Percentiles rank a stretch among this genome's conserved stretches.
Evolutionary conservation across 208 protist genomes (phyloP).

Genomic region (Trypanosoma avium): DNA sequence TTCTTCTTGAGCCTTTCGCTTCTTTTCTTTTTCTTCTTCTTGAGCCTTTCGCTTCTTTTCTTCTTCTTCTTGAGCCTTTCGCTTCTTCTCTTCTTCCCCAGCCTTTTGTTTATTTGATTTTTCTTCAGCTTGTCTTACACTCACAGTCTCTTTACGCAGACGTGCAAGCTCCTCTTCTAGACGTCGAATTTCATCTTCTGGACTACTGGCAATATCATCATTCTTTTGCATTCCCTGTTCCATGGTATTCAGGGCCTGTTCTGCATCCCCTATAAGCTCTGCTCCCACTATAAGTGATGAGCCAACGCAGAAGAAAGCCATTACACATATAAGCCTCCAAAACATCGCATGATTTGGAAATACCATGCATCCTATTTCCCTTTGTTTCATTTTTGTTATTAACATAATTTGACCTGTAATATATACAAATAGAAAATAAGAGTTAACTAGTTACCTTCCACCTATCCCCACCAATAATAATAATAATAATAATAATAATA

Average conservation of each 20-base stretch:
- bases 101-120: neutral
- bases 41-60: neutral
- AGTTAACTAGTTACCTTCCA: too few relatives aligned
- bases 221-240: too few relatives aligned
- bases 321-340: neutral
- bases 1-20: slow-evolving; percentile 10
- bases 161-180: neutral
- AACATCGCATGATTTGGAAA: neutral
- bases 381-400: too few relatives aligned
- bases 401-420: too few relatives aligned
- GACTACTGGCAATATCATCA: neutral
- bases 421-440: too few relatives aligned
- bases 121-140: neutral
- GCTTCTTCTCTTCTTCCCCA: slow-evolving; percentile 15
- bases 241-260: too few relatives aligned
- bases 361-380: too few relatives aligned
- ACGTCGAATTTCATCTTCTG: neutral
- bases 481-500: too few relatives aligned
- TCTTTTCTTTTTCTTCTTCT: slow-evolving; percentile 9
- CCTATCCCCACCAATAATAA: too few relatives aligned
- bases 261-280: too few relatives aligned
- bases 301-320: neutral
- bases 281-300: neutral
- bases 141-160: neutral
- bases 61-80: slow-evolving; percentile 10